Evolutionary conservation across 2,329 filamentous ascomycete genomes (phyloP).

Genomic region (Oidium heveae): DNA sequence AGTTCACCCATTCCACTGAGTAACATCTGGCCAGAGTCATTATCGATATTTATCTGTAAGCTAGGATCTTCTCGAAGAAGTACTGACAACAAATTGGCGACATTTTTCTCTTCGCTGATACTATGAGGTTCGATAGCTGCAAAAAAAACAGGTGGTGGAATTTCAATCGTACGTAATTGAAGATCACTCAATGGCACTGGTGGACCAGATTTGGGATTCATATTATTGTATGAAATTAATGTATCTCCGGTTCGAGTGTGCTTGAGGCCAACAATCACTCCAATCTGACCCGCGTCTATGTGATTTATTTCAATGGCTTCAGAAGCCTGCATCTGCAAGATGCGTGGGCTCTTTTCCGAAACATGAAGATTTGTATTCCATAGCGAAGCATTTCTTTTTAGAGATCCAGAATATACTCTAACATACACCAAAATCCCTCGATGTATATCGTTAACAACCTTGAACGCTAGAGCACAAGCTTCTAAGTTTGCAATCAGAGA

Average conservation of each 20-base stretch:
- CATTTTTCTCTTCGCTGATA: slow-evolving; percentile 51
- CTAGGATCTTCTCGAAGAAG: slow-evolving; percentile 82
- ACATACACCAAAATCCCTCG: too few relatives aligned
- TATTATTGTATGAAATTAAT: slow-evolving; percentile 45
- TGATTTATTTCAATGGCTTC: slow-evolving; percentile 65
- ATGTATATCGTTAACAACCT: too few relatives aligned
- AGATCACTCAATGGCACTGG: slow-evolving; percentile 45
- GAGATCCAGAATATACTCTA: too few relatives aligned
- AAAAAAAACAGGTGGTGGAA: slow-evolving; percentile 88
- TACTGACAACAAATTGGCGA: slow-evolving; percentile 51
- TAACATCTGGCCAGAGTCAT: slow-evolving; percentile 80
- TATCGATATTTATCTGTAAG: slow-evolving; percentile 57
- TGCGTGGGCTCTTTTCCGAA: slow-evolving; percentile 55
- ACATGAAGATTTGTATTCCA: too few relatives aligned
- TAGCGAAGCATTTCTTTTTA: too few relatives aligned
- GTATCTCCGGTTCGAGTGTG: slow-evolving; percentile 87
- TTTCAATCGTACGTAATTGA: slow-evolving; percentile 65
- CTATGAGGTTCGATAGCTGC: slow-evolving; percentile 72
- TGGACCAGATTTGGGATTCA: slow-evolving; percentile 33
- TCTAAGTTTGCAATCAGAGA: too few relatives aligned
- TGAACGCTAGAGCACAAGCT: too few relatives aligned
- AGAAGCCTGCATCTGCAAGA: slow-evolving; percentile 74
- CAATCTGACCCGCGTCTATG: slow-evolving; percentile 72
- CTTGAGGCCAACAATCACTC: slow-evolving; percentile 75
- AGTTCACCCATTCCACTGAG: slow-evolving; percentile 91